These are phyloP conservation scores for Corinectria fuckeliana DNA, from an alignment of 2,329 filamentous ascomycete species.

Conservation along the genomic window DNA sequence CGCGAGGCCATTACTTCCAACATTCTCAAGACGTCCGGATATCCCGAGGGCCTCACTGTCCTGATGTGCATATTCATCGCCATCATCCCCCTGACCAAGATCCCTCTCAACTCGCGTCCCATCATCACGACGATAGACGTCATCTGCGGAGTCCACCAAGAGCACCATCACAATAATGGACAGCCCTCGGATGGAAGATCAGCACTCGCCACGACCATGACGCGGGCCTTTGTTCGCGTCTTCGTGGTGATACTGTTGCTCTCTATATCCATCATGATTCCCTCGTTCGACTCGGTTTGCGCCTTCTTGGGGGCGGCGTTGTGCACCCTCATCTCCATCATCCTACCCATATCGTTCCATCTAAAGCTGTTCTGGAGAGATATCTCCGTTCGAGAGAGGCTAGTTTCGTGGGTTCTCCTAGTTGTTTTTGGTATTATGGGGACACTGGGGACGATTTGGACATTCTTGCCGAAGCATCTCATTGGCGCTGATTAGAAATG, in stretches of 20 bases:
- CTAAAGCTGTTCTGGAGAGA: constrained; percentile 85
- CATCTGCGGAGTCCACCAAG: constrained; percentile 72
- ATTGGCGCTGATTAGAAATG: constrained; percentile 58
- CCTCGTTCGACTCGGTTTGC: constrained; percentile 89
- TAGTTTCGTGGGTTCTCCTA: constrained; percentile 73
- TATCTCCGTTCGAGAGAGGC: constrained; percentile 67
- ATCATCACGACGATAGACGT: constrained; percentile 87
- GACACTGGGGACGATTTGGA: constrained; percentile 81
- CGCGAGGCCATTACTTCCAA: constrained; percentile 91
- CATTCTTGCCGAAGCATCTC: constrained; percentile 80
- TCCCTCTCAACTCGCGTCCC: constrained; percentile 88
- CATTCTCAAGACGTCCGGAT: constrained; percentile 76
- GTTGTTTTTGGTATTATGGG: constrained; percentile 73
- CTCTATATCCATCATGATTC: constrained; percentile 71
- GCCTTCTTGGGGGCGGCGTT: constrained; percentile 87
- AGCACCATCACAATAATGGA: constrained; percentile 45
- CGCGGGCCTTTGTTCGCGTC: constrained; percentile 69
- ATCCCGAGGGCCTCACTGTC: constrained; percentile 75
- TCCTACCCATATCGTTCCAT: constrained; percentile 87
- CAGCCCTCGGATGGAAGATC: constrained; percentile 45
- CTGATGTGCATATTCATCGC: constrained; percentile 86
- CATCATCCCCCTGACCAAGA: constrained; percentile 93
- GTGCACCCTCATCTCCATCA: constrained; percentile 93
- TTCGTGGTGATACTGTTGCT: constrained; percentile 75
- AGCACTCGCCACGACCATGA: constrained; percentile 50